Conservation (phyloP, 2,329 filamentous ascomycete genomes). For the Colletotrichum tamarilloi region DNA sequence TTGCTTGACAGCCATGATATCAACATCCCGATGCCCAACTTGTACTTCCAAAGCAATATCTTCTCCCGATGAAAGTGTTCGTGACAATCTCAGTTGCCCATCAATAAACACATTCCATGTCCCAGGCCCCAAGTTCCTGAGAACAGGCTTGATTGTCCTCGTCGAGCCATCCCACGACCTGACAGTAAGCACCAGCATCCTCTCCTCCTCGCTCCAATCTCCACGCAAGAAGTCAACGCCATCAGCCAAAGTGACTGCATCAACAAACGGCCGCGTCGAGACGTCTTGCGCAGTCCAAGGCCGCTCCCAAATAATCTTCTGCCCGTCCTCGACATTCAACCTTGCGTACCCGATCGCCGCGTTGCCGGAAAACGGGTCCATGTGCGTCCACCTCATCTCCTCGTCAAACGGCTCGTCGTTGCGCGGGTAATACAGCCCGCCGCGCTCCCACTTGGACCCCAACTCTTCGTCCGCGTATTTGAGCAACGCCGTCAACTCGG, state of each 20-base stretch:
- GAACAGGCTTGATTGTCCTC: neutral
- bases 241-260: neutral
- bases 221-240: constrained; percentile 13
- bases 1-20: neutral
- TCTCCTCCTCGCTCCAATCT: neutral
- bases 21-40: neutral
- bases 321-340: constrained; percentile 49
- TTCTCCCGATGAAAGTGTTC: neutral
- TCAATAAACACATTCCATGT: neutral
- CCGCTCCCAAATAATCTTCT: constrained; percentile 47
- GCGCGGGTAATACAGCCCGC: constrained; percentile 48
- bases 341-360: constrained; percentile 48
- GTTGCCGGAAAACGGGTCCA: constrained; percentile 51
- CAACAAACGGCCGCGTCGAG: constrained; percentile 12
- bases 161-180: constrained; percentile 1
- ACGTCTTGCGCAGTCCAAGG: constrained; percentile 42
- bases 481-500: constrained; percentile 39
- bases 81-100: neutral
- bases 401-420: constrained; percentile 40
- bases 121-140: neutral
- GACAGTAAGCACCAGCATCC: neutral
- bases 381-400: constrained; percentile 39
- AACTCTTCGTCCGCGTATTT: constrained; percentile 43
- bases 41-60: neutral
- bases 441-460: constrained; percentile 45